phyloP scores from a whole-genome alignment of 1,284 basidiomycete genomes.

The Cystobasidium slooffiae region DNA sequence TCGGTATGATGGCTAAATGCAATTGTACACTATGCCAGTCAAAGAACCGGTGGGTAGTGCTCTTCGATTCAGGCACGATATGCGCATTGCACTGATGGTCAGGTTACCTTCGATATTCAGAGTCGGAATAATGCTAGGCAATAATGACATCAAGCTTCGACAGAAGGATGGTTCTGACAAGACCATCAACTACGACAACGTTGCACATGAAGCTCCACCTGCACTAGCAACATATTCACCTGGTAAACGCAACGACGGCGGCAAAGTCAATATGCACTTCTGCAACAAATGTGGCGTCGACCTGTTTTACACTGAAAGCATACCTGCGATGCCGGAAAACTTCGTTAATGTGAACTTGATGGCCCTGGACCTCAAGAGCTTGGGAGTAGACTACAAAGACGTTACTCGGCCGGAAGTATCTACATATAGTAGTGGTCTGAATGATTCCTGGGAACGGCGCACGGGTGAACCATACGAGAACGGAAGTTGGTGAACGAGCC shows the following conservation, averaged over 20 bases:
- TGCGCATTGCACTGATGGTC: not conserved
- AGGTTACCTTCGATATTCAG: not conserved
- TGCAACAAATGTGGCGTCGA: constrained; percentile 19
- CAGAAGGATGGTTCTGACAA: not conserved
- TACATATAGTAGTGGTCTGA: constrained; percentile 1
- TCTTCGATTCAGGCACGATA: not conserved
- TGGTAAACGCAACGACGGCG: constrained; percentile 8
- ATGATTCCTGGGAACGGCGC: constrained; percentile 16
- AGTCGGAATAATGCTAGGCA: constrained; percentile 18
- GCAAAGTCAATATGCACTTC: constrained; percentile 22
- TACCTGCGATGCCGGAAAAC: constrained; percentile 19
- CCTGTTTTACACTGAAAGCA: constrained; percentile 20
- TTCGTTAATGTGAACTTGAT: constrained; percentile 10
- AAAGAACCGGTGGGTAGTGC: constrained; percentile 4
- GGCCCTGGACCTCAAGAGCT: not conserved
- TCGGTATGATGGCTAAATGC: constrained; percentile 1
- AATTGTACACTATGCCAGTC: constrained; percentile 12
- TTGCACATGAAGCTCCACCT: not conserved
- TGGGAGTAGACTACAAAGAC: constrained; percentile 6
- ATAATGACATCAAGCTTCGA: constrained; percentile 10
- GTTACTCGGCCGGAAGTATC: constrained; percentile 1
- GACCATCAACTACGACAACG: constrained; percentile 13
- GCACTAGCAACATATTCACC: constrained; percentile 9
- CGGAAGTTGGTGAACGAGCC: not conserved
- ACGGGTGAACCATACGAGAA: not conserved